Conservation (phyloP, 1,139 yeast genomes). For the Candida sp. region DNA sequence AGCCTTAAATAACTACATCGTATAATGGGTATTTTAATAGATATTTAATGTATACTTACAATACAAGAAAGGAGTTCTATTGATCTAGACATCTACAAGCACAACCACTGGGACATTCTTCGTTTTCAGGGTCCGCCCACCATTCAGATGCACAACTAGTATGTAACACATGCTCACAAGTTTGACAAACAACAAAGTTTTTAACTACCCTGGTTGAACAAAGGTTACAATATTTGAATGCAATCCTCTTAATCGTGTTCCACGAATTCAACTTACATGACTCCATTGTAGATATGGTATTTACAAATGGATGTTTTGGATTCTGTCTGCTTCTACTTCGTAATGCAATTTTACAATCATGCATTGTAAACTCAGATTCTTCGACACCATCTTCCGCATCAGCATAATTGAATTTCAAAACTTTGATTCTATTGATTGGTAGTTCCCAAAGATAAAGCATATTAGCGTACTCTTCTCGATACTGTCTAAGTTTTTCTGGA, state of each 20-base stretch:
- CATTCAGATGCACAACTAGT: constrained; percentile 75
- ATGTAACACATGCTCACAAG: constrained; percentile 79
- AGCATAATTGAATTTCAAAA: constrained; percentile 67
- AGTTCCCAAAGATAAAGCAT: constrained; percentile 81
- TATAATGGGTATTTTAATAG: too few relatives aligned
- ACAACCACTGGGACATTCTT: constrained; percentile 83
- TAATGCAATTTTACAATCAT: constrained; percentile 43
- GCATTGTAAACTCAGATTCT: constrained; percentile 25
- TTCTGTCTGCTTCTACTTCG: constrained; percentile 19
- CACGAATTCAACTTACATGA: constrained; percentile 26
- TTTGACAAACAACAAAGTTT: constrained; percentile 63
- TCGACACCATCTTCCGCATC: constrained; percentile 12
- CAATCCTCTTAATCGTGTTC: constrained; percentile 24
- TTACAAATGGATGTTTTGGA: constrained; percentile 16
- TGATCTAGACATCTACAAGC: constrained; percentile 66
- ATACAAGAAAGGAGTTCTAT: background rate
- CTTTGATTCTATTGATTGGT: constrained; percentile 71
- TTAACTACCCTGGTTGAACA: constrained; percentile 63
- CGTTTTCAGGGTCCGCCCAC: constrained; percentile 54
- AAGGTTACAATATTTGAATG: constrained; percentile 50
- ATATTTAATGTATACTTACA: too few relatives aligned
- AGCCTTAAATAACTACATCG: constrained; percentile 11
- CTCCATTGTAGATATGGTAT: constrained; percentile 22
- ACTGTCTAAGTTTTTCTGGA: constrained; percentile 41
- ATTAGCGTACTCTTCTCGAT: constrained; percentile 77